Conservation (phyloP, 805 yeast species). For the Metschnikowia arizonensis region DNA sequence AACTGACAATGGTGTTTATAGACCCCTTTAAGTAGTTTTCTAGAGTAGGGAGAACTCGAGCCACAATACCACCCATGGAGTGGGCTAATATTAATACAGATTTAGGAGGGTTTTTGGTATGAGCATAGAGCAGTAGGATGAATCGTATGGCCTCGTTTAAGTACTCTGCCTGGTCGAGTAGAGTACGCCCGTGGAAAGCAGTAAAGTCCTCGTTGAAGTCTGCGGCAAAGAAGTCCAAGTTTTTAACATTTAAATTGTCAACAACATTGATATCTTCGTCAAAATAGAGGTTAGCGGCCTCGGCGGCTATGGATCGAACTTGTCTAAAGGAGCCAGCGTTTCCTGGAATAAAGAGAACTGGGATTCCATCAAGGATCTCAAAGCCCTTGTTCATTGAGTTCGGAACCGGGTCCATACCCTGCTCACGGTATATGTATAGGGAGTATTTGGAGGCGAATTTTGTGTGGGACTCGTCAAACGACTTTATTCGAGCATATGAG, state of each 20-base stretch:
- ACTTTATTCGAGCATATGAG: constrained; percentile 68
- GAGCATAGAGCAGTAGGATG: constrained; percentile 64
- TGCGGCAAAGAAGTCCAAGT: constrained; percentile 82
- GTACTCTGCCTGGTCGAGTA: constrained; percentile 91
- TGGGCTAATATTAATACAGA: constrained; percentile 84
- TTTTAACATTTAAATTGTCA: constrained; percentile 32
- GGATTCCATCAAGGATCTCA: constrained; percentile 58
- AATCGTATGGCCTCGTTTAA: constrained; percentile 81
- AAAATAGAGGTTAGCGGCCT: constrained; percentile 54
- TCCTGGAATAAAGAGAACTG: constrained; percentile 92
- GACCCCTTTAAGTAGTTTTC: constrained; percentile 70
- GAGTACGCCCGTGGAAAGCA: constrained; percentile 91
- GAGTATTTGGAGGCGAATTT: constrained; percentile 76
- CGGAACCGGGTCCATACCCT: constrained; percentile 60
- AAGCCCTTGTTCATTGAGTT: constrained; percentile 27
- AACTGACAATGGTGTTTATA: constrained; percentile 76
- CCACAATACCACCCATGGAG: constrained; percentile 97
- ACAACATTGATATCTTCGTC: constrained; percentile 25
- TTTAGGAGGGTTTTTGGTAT: constrained; percentile 43
- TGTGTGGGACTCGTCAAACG: constrained; percentile 68
- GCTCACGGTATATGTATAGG: constrained; percentile 83
- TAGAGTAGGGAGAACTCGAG: constrained; percentile 76
- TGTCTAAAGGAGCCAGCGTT: constrained; percentile 94
- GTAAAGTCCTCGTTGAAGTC: constrained; percentile 95
- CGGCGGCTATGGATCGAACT: constrained; percentile 87